These are phyloP conservation scores for Penicillium steckii DNA, from an alignment of 495 filamentous ascomycete genomes.

Conservation along the genomic window DNA sequence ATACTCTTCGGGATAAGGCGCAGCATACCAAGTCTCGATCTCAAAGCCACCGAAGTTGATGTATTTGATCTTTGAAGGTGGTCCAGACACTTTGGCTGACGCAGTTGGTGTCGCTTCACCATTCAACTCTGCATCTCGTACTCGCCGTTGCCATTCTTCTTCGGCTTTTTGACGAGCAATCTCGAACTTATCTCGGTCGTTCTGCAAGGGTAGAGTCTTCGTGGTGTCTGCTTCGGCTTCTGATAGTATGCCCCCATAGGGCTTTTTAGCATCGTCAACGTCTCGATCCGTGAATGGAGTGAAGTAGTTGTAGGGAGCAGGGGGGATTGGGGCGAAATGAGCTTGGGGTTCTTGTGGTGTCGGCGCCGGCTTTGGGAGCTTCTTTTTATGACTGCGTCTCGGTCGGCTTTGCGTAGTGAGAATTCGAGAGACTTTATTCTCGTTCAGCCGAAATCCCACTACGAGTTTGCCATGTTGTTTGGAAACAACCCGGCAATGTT, in stretches of 20 bases:
- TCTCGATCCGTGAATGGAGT: conserved; percentile 85
- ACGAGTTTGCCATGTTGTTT: conserved; percentile 48
- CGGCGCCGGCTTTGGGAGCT: conserved; percentile 35
- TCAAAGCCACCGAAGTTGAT: conserved; percentile 97
- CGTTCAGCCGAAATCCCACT: conserved; percentile 58
- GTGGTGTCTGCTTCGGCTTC: conserved; percentile 90
- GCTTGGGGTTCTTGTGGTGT: conserved; percentile 35
- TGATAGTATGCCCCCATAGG: conserved; percentile 89
- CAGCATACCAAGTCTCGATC: conserved; percentile 99
- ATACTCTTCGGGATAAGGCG: conserved; percentile 97
- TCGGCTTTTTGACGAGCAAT: conserved; percentile 85
- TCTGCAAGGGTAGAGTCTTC: conserved; percentile 75
- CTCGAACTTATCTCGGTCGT: conserved; percentile 83
- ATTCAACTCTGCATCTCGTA: conserved; percentile 44
- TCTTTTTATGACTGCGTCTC: conserved; percentile 32
- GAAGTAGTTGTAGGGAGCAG: conserved; percentile 64
- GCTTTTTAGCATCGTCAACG: conserved; percentile 87
- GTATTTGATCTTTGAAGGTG: conserved; percentile 94
- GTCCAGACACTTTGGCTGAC: conserved; percentile 72
- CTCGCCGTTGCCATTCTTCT: conserved; percentile 78
- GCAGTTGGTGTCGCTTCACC: conserved; percentile 48
- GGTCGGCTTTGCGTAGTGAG: conserved; percentile 39
- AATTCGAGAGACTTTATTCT: conserved; percentile 58
- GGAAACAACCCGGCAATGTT: conserved; percentile 35
- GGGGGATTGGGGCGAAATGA: conserved; percentile 46